Evolutionary conservation across 2,329 filamentous ascomycete species (phyloP), one percentile per base, ranked within the genome.

Genomic region (Penicillium sp.): DNA sequence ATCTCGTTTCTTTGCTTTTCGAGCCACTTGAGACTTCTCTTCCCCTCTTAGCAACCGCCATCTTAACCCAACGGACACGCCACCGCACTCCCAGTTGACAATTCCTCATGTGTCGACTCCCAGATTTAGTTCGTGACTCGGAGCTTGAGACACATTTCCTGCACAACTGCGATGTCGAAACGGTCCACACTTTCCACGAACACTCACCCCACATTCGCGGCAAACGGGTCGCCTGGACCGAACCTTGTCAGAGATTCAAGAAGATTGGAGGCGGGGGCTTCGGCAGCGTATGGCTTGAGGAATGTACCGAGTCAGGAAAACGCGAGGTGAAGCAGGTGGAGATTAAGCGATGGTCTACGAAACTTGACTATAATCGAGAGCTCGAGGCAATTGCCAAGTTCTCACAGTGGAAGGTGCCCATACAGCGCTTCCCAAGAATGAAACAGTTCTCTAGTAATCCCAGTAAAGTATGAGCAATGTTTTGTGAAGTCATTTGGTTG

Each of bases 321-420:
- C 17, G n/a, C 15, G 55, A 41, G 7, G 13, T 58, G 13, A 58
- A 58, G n/a, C 55, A 58, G 30, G 30, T 58, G 31, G 55, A 58
- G 13, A 38, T 38, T 1, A 21, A 44, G 7, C 38, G 17, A 15
- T 19, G 29, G 17, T 38, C 31, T 38, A 19, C 54, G 15, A 38
- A 17, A 3, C 45, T 51, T 5, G 45, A 58, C 48, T 58, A 50
- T n/a, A 49, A 49, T 35, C 55, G 30, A 7, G 60, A 58, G 19
- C 26, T 53, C 13, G 48, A 58, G 21, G 49, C 50, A 7, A 54
- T 62, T 23, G 49, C 19, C 13, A 44, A 41, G 3, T 58, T 54
- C 5, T 58, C 31, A 9, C 29, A 53, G 26, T 45, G 54, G 49
- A 58, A 58, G 19, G 41, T 38, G 31, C 31, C 21, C 45, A 11